These are phyloP conservation scores for Calocybe cyanea DNA, from an alignment of 768 basidiomycete genomes.

Conservation along the genomic window DNA sequence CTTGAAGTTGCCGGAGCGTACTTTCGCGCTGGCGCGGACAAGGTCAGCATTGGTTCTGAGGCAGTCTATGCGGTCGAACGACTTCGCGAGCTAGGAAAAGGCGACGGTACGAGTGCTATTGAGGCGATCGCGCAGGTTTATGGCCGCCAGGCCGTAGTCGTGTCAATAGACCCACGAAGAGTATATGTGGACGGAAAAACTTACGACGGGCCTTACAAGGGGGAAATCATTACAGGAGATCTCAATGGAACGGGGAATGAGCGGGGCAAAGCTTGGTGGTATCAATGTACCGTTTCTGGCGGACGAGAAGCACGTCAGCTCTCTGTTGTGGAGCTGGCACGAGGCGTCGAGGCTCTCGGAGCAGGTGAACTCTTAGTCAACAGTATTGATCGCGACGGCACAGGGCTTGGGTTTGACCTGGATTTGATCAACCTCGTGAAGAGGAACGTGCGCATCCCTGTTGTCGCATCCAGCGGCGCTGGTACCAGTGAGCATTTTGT, in stretches of 20 bases:
- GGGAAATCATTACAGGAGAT: constrained; percentile 54
- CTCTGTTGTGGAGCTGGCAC: constrained; percentile 87
- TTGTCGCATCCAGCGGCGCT: constrained; percentile 94
- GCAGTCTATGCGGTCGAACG: constrained; percentile 93
- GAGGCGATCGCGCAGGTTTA: constrained; percentile 89
- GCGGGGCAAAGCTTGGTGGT: constrained; percentile 89
- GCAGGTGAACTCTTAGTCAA: constrained; percentile 96
- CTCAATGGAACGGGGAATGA: constrained; percentile 49
- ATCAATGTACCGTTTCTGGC: constrained; percentile 95
- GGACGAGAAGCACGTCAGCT: constrained; percentile 81
- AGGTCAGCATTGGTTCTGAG: constrained; percentile 96
- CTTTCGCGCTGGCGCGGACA: constrained; percentile 97
- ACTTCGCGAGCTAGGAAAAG: constrained; percentile 48
- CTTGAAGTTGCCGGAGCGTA: constrained; percentile 95
- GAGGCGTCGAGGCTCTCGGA: constrained; percentile 86
- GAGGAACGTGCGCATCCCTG: constrained; percentile 77
- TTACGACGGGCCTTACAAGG: constrained; percentile 67
- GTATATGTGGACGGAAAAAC: constrained; percentile 67
- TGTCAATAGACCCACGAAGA: constrained; percentile 91
- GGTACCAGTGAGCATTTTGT: constrained; percentile 80
- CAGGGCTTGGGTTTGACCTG: constrained; percentile 87
- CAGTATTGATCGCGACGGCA: constrained; percentile 95
- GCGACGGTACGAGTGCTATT: constrained; percentile 80
- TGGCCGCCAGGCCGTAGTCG: constrained; percentile 96
- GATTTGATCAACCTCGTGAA: constrained; percentile 78